phyloP scores from a whole-genome alignment of 176 grass and related monocot genomes.

The Musa schizocarpa region DNA sequence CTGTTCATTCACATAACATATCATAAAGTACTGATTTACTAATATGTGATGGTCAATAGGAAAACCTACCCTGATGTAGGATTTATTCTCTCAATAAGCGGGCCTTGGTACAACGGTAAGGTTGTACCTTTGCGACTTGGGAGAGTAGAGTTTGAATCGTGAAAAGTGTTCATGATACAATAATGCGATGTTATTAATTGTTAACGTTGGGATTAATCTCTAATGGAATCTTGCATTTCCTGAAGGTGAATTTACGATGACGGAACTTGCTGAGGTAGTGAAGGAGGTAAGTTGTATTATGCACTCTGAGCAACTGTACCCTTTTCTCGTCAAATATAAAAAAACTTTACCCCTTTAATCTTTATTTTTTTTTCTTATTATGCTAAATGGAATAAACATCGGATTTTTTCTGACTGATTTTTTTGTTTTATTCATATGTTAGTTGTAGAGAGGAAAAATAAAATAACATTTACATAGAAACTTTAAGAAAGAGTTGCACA shows the following conservation, averaged over 20 bases:
- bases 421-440: not conserved
- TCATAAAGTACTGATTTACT: too few species aligned
- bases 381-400: not conserved
- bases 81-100: not conserved
- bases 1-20: too few species aligned
- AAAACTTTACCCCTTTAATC: too few species aligned
- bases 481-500: too few species aligned
- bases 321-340: not conserved
- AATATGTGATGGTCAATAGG: too few species aligned
- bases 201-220: not conserved
- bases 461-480: too few species aligned
- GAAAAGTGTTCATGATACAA: not conserved
- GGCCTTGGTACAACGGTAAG: not conserved
- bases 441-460: too few species aligned
- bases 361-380: not conserved
- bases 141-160: too few species aligned
- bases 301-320: not conserved
- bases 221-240: not conserved
- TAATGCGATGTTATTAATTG: not conserved
- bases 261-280: conserved; percentile 90
- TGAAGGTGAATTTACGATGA: conserved; percentile 97
- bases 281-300: conserved; percentile 52
- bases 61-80: too few species aligned
- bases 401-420: not conserved
- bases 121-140: too few species aligned